These are phyloP conservation scores for Suillus subalutaceus DNA, from an alignment of 768 basidiomycete genomes.

Conservation along the genomic window DNA sequence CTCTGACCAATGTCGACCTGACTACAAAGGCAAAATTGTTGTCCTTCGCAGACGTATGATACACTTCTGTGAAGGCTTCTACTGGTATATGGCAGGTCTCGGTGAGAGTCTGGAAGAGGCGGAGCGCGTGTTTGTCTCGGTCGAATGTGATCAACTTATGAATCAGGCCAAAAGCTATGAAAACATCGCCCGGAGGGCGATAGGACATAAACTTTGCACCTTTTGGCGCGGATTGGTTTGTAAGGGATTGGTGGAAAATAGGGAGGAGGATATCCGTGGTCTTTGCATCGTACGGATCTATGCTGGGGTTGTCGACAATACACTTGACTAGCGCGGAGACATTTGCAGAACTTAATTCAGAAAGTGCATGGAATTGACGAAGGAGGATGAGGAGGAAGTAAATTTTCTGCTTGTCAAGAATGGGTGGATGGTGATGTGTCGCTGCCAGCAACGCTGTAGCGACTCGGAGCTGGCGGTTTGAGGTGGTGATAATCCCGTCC, in stretches of 20 bases:
- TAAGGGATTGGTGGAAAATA: slow-evolving; percentile 34
- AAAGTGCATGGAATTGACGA: slow-evolving; percentile 13
- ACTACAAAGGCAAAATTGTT: slow-evolving; percentile 52
- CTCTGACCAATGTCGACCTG: slow-evolving; percentile 48
- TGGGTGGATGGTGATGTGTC: slow-evolving; percentile 19
- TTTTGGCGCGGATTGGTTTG: slow-evolving; percentile 27
- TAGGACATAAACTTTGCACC: slow-evolving; percentile 37
- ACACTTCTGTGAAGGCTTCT: slow-evolving; percentile 44
- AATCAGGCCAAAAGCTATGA: slow-evolving; percentile 45
- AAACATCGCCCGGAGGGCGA: slow-evolving; percentile 40
- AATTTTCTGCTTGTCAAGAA: slow-evolving; percentile 27
- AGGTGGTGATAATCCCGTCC: slow-evolving; percentile 28
- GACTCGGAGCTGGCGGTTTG: slow-evolving; percentile 26
- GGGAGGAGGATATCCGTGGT: slow-evolving; percentile 32
- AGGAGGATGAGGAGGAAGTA: slow-evolving; percentile 23
- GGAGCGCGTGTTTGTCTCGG: slow-evolving; percentile 40
- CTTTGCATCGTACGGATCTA: slow-evolving; percentile 22
- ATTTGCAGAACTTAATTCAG: slow-evolving; percentile 17
- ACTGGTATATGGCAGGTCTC: slow-evolving; percentile 47
- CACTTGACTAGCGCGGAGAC: slow-evolving; percentile 23
- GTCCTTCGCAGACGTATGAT: slow-evolving; percentile 32
- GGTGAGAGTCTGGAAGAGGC: slow-evolving; percentile 53
- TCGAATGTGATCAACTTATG: slow-evolving; percentile 42
- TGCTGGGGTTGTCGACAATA: slow-evolving; percentile 21
- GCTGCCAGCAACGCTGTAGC: slow-evolving; percentile 30